phyloP scores from a whole-genome alignment of 2,329 filamentous ascomycete species.

The Lasiodiplodia theobromae region DNA sequence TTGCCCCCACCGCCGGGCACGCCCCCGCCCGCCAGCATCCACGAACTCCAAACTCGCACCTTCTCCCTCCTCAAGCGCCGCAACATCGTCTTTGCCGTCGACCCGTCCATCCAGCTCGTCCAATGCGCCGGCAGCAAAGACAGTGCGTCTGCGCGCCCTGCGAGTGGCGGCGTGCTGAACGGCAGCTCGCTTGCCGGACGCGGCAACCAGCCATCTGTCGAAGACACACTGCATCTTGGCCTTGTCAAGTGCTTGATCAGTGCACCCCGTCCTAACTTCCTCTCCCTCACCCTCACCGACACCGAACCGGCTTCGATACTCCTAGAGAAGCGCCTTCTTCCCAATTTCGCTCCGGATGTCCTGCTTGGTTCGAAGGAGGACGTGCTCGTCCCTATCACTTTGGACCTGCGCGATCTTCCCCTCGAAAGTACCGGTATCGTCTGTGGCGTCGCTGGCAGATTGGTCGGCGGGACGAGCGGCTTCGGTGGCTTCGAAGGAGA shows the following conservation, averaged over 20 bases:
- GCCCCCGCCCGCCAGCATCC: slow-evolving; percentile 77
- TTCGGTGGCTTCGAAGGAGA: slow-evolving; percentile 51
- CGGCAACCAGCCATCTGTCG: slow-evolving; percentile 44
- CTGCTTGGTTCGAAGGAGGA: slow-evolving; percentile 78
- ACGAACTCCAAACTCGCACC: slow-evolving; percentile 81
- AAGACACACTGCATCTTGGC: slow-evolving; percentile 55
- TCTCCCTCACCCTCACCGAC: slow-evolving; percentile 75
- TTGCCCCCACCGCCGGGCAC: slow-evolving; percentile 62
- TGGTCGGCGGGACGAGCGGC: slow-evolving; percentile 72
- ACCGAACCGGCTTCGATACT: slow-evolving; percentile 77
- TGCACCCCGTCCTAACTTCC: slow-evolving; percentile 67
- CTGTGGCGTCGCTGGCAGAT: slow-evolving; percentile 84
- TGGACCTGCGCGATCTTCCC: slow-evolving; percentile 81
- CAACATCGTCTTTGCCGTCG: slow-evolving; percentile 75
- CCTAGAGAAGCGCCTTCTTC: slow-evolving; percentile 71
- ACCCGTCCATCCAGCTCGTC: slow-evolving; percentile 72
- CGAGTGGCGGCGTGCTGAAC: slow-evolving; percentile 27
- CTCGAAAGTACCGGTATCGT: slow-evolving; percentile 93
- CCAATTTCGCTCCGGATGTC: slow-evolving; percentile 63
- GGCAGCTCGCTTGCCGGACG: slow-evolving; percentile 33
- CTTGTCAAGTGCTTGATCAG: slow-evolving; percentile 57
- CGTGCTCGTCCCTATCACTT: slow-evolving; percentile 81
- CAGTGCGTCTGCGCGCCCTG: slow-evolving; percentile 34
- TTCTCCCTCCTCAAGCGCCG: slow-evolving; percentile 83
- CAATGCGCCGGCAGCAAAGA: slow-evolving; percentile 76